Percentiles rank a stretch among this genome's conserved stretches.
These are phyloP conservation scores for Protomyces lactucae-debilis DNA, from an alignment of 1,139 yeast genomes.

Conservation along the genomic window DNA sequence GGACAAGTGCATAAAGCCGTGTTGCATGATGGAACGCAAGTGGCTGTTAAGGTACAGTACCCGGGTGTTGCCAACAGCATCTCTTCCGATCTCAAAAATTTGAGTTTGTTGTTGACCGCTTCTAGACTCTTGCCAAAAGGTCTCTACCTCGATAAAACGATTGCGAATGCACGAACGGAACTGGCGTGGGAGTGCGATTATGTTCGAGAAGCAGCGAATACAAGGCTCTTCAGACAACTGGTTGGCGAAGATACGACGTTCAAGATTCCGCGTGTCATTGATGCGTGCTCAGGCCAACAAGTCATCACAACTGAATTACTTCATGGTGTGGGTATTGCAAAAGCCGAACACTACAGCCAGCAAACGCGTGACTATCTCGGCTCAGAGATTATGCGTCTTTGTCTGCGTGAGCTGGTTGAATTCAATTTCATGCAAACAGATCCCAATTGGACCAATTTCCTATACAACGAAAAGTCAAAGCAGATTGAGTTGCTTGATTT, in stretches of 20 bases:
- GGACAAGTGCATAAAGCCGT: constrained; percentile 93
- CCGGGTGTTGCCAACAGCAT: constrained; percentile 96
- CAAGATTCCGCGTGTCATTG: constrained; percentile 74
- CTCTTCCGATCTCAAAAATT: constrained; percentile 85
- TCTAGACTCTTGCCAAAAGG: constrained; percentile 87
- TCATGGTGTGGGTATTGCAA: constrained; percentile 77
- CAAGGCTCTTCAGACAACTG: constrained; percentile 62
- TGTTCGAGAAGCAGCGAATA: constrained; percentile 76
- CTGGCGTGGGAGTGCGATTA: constrained; percentile 98
- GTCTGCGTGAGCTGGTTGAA: constrained; percentile 75
- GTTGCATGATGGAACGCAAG: constrained; percentile 51
- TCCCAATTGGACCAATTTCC: constrained; percentile 98
- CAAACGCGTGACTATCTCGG: constrained; percentile 49
- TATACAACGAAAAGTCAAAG: constrained; percentile 49
- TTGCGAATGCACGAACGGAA: constrained; percentile 88
- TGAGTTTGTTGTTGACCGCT: constrained; percentile 76
- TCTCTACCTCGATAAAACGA: constrained; percentile 80
- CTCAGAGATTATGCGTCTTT: constrained; percentile 76
- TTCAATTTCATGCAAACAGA: constrained; percentile 96
- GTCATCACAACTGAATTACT: constrained; percentile 86
- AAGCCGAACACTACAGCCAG: constrained; percentile 62
- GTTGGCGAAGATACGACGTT: constrained; percentile 64
- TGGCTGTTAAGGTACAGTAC: constrained; percentile 94
- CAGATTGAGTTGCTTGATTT: constrained; percentile 84
- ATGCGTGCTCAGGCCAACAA: constrained; percentile 70